phyloP scores from a whole-genome alignment of 371 early-diverging fungal genomes.

The Blastocladiella emersonii region DNA sequence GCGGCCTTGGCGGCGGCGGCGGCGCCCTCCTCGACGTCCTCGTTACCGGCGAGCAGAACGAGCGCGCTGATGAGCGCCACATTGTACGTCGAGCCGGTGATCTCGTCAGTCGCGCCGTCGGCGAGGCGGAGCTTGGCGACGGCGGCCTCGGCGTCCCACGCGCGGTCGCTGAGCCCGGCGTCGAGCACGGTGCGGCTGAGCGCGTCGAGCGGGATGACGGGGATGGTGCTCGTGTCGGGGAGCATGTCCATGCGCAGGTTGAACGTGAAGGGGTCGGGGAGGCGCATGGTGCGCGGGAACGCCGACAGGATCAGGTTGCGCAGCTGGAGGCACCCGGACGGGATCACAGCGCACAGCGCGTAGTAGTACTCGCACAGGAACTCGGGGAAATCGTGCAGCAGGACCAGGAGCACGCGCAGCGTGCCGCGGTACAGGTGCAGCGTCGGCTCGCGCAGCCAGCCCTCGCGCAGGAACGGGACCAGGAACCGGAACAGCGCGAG shows the following conservation, averaged over 20 bases:
- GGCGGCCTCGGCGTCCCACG: slow-evolving; percentile 16
- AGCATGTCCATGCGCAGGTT: slow-evolving; percentile 83
- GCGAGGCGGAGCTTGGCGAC: neutral
- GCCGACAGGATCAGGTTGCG: slow-evolving; percentile 89
- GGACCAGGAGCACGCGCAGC: slow-evolving; percentile 73
- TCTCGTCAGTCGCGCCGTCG: slow-evolving; percentile 10
- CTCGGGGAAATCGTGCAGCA: slow-evolving; percentile 96
- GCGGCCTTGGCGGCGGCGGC: slow-evolving; percentile 42
- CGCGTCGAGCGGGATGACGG: slow-evolving; percentile 37
- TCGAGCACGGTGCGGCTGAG: slow-evolving; percentile 12
- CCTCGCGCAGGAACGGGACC: slow-evolving; percentile 60
- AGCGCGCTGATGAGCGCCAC: slow-evolving; percentile 69
- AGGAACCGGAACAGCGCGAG: slow-evolving; percentile 71
- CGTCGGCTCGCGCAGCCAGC: slow-evolving; percentile 54
- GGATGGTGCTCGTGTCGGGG: slow-evolving; percentile 70
- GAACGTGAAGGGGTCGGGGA: slow-evolving; percentile 93
- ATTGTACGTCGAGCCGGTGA: slow-evolving; percentile 47
- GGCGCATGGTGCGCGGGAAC: slow-evolving; percentile 84
- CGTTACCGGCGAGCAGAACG: slow-evolving; percentile 72
- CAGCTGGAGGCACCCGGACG: slow-evolving; percentile 83
- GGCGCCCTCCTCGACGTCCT: slow-evolving; percentile 4
- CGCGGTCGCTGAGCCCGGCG: slow-evolving; percentile 19
- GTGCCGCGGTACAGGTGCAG: slow-evolving; percentile 79
- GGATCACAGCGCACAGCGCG: slow-evolving; percentile 83
- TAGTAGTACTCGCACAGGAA: slow-evolving; percentile 88